Evolutionary conservation across 345 rosid species (phyloP).

Genomic region (Hibiscus tridactylites): DNA sequence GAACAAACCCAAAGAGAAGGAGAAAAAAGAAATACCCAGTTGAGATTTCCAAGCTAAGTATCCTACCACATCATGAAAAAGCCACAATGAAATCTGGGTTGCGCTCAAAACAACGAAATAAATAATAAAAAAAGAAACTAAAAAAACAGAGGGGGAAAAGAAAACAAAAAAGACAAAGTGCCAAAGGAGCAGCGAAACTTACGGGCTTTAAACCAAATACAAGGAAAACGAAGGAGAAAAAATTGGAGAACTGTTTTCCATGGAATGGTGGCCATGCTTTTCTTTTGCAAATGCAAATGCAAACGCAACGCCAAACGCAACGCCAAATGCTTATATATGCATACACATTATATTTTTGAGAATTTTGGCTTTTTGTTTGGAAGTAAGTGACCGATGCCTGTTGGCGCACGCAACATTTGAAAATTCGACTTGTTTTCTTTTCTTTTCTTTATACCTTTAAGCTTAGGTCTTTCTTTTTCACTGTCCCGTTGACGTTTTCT

Average conservation of each 20-base stretch:
- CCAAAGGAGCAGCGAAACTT: slow-evolving; percentile 4
- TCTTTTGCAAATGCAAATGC: neutral
- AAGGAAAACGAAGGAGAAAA: slow-evolving; percentile 11
- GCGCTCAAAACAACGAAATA: slow-evolving; percentile 1
- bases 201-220: neutral
- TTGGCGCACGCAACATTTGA: slow-evolving; percentile 25
- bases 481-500: neutral
- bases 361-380: neutral
- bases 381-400: slow-evolving; percentile 13
- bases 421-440: slow-evolving; percentile 11
- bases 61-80: neutral
- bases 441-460: neutral
- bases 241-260: slow-evolving; percentile 11
- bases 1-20: slow-evolving; percentile 2
- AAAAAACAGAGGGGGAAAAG: neutral
- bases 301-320: neutral
- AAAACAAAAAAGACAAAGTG: neutral
- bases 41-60: slow-evolving; percentile 2
- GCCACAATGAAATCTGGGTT: neutral
- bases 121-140: neutral
- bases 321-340: neutral
- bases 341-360: neutral
- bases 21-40: slow-evolving; percentile 21
- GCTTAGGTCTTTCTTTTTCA: slow-evolving; percentile 15
- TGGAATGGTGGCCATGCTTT: slow-evolving; percentile 12